A percentile compares a stretch with the other conserved stretches of the same genome.
These are phyloP conservation scores for Alisma plantagoaquatica DNA, from an alignment of 106 monocot genomes.

Conservation along the genomic window DNA sequence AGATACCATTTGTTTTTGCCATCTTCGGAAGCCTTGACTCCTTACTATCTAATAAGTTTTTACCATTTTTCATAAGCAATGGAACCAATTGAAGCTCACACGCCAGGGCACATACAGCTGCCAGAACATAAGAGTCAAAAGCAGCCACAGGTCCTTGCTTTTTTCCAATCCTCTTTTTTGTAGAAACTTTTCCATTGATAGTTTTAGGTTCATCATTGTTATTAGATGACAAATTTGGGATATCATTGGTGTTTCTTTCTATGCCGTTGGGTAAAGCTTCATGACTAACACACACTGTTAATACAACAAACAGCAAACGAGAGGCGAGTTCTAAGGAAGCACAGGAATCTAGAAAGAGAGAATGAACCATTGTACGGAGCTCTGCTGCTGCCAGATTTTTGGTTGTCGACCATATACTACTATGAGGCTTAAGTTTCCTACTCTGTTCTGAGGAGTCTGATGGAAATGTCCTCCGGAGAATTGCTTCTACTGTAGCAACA, in stretches of 20 bases:
- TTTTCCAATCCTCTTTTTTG: conserved; percentile 33
- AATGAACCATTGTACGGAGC: conserved; percentile 89
- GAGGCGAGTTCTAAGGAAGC: conserved; percentile 93
- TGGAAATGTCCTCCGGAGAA: conserved; percentile 78
- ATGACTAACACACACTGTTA: conserved; percentile 91
- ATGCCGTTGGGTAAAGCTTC: conserved; percentile 85
- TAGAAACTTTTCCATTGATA: conserved; percentile 31
- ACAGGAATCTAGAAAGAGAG: conserved; percentile 86
- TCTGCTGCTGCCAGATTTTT: conserved; percentile 92
- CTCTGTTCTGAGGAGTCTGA: conserved; percentile 39
- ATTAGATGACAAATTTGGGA: conserved; percentile 25
- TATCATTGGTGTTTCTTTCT: conserved; percentile 65
- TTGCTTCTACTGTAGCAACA: conserved; percentile 96
- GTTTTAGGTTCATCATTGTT: conserved; percentile 20
- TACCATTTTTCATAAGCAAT: conserved; percentile 55
- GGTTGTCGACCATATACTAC: conserved; percentile 45
- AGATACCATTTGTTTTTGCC: conserved; percentile 44
- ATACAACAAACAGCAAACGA: conserved; percentile 77
- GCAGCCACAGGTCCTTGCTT: conserved; percentile 87
- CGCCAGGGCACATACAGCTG: conserved; percentile 91
- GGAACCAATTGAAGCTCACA: conserved; percentile 95
- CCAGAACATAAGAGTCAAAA: conserved; percentile 92
- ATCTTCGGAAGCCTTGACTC: conserved; percentile 23
- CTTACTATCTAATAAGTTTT: conserved; percentile 30
- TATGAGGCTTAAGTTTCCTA: conserved; percentile 34